A percentile compares a stretch with the other conserved stretches of the same genome.
These are phyloP conservation scores for Limnanthes douglasii DNA, from an alignment of 345 rosid species.

Conservation along the genomic window DNA sequence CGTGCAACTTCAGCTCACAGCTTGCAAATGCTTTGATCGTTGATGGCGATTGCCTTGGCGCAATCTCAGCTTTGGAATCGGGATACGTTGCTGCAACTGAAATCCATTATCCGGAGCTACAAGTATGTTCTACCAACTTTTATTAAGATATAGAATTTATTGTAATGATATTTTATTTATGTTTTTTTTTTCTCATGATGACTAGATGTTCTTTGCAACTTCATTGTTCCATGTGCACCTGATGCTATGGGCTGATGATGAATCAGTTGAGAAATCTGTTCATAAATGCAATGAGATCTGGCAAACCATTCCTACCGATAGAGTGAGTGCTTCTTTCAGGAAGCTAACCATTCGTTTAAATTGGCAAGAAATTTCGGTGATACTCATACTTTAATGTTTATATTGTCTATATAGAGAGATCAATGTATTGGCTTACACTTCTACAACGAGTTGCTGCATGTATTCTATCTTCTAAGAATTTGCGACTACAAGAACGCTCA, in stretches of 20 bases:
- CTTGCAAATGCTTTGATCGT: conserved; percentile 74
- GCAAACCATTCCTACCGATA: conserved; percentile 51
- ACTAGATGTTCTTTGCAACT: conserved; percentile 85
- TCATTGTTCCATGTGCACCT: conserved; percentile 81
- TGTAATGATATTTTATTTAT: conserved; percentile 1
- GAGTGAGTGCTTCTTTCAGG: conserved; percentile 46
- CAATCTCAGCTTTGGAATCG: conserved; percentile 53
- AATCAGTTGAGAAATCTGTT: conserved; percentile 50
- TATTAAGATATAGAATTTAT: background rate
- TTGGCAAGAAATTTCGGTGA: no score
- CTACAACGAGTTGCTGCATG: conserved; percentile 83
- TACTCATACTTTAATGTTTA: no score
- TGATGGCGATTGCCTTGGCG: conserved; percentile 62
- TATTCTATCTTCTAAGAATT: conserved; percentile 67
- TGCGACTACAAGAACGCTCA: conserved; percentile 89
- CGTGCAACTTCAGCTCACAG: conserved; percentile 93
- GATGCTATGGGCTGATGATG: conserved; percentile 80
- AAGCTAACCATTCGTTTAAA: no score
- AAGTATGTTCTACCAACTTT: conserved; percentile 17
- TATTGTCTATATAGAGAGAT: conserved; percentile 47
- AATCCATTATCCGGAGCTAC: conserved; percentile 56
- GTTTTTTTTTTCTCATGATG: background rate
- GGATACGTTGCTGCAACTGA: conserved; percentile 51
- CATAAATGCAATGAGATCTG: conserved; percentile 56
- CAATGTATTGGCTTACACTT: conserved; percentile 67